phyloP scores from a whole-genome alignment of 495 filamentous ascomycete species.

The Coniosporium apollinis region DNA sequence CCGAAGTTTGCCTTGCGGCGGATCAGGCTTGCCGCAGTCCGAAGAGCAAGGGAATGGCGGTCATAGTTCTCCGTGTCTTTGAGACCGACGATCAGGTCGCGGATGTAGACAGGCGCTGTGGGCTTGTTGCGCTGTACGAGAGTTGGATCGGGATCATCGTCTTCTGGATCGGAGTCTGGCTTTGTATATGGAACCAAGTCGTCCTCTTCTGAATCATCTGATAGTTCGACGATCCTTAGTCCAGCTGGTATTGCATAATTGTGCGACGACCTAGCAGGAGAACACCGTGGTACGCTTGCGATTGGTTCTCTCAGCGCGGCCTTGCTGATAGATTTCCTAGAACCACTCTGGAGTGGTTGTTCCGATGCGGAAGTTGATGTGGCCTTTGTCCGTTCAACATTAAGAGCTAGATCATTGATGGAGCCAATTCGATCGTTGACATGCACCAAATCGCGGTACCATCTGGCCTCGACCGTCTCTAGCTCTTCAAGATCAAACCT shows the following conservation, averaged over 20 bases:
- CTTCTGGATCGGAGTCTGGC: constrained; percentile 80
- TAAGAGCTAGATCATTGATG: constrained; percentile 37
- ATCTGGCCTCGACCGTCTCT: constrained; percentile 49
- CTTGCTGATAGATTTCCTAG: no score
- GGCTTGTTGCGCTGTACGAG: constrained; percentile 67
- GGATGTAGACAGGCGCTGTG: constrained; percentile 80
- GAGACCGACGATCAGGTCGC: constrained; percentile 65
- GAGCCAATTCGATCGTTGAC: constrained; percentile 48
- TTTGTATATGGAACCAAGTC: constrained; percentile 72
- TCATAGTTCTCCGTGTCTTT: constrained; percentile 73
- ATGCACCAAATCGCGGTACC: constrained; percentile 53
- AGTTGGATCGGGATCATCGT: constrained; percentile 84
- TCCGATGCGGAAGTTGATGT: no score
- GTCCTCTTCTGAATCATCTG: constrained; percentile 43
- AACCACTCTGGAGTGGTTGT: no score
- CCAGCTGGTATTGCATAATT: no score
- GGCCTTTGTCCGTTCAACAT: not conserved
- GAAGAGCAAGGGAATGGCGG: constrained; percentile 60
- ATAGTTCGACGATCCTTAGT: constrained; percentile 18
- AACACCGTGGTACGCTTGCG: no score
- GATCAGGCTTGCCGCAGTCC: constrained; percentile 61
- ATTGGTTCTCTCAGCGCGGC: no score
- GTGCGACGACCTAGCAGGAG: no score
- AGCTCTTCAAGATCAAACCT: constrained; percentile 76
- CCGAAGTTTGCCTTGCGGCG: constrained; percentile 78